Percentiles rank a stretch among this genome's conserved stretches.
These are phyloP conservation scores for Cyclotella choctawhatcheeana DNA, from an alignment of 108 stramenopile genomes.

Conservation along the genomic window DNA sequence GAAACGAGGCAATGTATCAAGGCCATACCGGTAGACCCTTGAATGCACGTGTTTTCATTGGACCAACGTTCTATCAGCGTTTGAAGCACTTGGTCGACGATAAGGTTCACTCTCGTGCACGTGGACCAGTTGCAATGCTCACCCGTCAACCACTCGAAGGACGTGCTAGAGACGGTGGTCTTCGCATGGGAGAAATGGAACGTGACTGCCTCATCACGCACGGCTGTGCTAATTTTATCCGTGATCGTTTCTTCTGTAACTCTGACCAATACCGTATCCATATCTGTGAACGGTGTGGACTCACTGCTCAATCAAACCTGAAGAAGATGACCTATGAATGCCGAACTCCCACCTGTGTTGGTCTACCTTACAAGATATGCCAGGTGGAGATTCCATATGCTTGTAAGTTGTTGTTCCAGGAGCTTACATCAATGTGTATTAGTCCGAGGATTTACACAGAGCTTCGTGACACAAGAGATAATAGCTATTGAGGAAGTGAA, in stretches of 20 bases:
- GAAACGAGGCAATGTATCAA: constrained; percentile 98
- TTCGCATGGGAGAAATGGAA: constrained; percentile 99
- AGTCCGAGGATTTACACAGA: constrained; percentile 88
- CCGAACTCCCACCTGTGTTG: constrained; percentile 83
- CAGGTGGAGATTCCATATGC: constrained; percentile 99
- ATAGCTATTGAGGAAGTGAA: constrained; percentile 47
- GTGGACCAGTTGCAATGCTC: constrained; percentile 97
- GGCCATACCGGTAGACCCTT: constrained; percentile 97
- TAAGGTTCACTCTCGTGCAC: constrained; percentile 98
- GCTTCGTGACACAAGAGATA: constrained; percentile 58
- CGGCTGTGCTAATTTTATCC: constrained; percentile 98
- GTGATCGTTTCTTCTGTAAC: constrained; percentile 98
- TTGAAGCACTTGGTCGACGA: constrained; percentile 99
- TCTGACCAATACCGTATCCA: constrained; percentile 98
- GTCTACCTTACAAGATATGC: constrained; percentile 82
- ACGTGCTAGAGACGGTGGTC: constrained; percentile 96
- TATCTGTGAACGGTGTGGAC: constrained; percentile 96
- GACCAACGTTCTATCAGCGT: constrained; percentile 99
- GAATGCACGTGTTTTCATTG: constrained; percentile 96
- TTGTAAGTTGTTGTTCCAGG: constrained; percentile 98
- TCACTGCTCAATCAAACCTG: constrained; percentile 95
- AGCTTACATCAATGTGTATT: constrained; percentile 96
- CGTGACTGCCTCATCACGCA: constrained; percentile 99
- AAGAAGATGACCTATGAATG: constrained; percentile 98
- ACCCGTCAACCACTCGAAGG: constrained; percentile 99